Evolutionary conservation across 192 early-diverging fungal genomes (phyloP).

Genomic region (Backusella macrospora): DNA sequence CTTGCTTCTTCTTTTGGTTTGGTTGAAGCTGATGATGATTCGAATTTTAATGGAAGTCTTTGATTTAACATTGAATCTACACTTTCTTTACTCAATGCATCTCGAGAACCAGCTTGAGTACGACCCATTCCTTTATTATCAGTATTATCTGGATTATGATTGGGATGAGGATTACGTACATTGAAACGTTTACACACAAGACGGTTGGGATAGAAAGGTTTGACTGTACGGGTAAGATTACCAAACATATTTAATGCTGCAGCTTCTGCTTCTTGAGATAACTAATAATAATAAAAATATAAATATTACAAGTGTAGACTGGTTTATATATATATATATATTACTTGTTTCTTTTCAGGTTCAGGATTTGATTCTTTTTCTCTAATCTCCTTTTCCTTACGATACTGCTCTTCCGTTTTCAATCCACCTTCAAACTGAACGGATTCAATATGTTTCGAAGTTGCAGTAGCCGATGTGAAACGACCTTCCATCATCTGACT

Average conservation of each 20-base stretch:
- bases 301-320: neutral
- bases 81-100: slow-evolving; percentile 47
- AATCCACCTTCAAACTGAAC: slow-evolving; percentile 45
- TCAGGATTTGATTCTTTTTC: neutral
- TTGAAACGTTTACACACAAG: slow-evolving; percentile 81
- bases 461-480: slow-evolving; percentile 59
- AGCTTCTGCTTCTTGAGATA: slow-evolving; percentile 45
- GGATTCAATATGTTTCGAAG: slow-evolving; percentile 29
- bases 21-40: neutral
- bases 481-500: slow-evolving; percentile 70
- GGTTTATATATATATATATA: neutral
- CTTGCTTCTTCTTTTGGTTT: neutral
- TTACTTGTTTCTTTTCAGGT: slow-evolving; percentile 27
- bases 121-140: slow-evolving; percentile 34
- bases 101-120: slow-evolving; percentile 41
- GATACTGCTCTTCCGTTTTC: slow-evolving; percentile 40
- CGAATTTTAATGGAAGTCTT: slow-evolving; percentile 10
- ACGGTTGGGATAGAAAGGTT: slow-evolving; percentile 65
- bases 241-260: slow-evolving; percentile 74
- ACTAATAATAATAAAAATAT: slow-evolving; percentile 6
- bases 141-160: slow-evolving; percentile 40
- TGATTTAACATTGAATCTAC: slow-evolving; percentile 47
- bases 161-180: slow-evolving; percentile 71
- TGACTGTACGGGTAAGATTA: slow-evolving; percentile 54
- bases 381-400: slow-evolving; percentile 26